Percentiles rank a stretch among this genome's conserved stretches.
Conservation (phyloP, 1,139 yeast genomes). For the Hansenula sp. region DNA sequence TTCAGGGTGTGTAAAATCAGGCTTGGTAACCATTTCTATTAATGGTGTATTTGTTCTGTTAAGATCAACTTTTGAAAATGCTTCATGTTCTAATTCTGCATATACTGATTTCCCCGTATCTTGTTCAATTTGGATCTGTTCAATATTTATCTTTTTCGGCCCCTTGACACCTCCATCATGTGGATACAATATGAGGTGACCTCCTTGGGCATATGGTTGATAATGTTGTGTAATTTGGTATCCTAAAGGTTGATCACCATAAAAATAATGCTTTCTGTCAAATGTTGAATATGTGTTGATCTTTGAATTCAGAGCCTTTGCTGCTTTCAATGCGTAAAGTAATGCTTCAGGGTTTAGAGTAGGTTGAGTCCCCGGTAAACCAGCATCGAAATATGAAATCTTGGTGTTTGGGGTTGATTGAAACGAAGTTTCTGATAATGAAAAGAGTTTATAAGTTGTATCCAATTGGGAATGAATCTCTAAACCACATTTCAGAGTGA, state of each 20-base stretch:
- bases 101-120: constrained; percentile 88
- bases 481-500: constrained; percentile 71
- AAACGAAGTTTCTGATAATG: constrained; percentile 45
- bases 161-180: constrained; percentile 56
- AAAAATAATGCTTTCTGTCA: constrained; percentile 93
- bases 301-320: constrained; percentile 61
- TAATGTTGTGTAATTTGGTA: constrained; percentile 92
- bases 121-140: constrained; percentile 85
- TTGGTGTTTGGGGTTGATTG: constrained; percentile 58
- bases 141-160: constrained; percentile 45
- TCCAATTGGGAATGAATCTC: constrained; percentile 90
- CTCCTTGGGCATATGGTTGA: constrained; percentile 72
- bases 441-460: constrained; percentile 72
- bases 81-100: constrained; percentile 29
- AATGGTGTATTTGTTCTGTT: constrained; percentile 85
- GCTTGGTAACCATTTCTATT: constrained; percentile 87
- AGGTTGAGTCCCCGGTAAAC: constrained; percentile 94
- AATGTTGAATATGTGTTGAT: constrained; percentile 59
- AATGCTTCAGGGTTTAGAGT: constrained; percentile 72
- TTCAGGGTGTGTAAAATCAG: constrained; percentile 67
- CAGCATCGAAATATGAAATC: constrained; percentile 77
- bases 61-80: constrained; percentile 55
- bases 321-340: constrained; percentile 65
- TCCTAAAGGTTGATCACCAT: constrained; percentile 95
- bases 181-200: constrained; percentile 45